Evolutionary conservation across 176 grass and related monocot genomes (phyloP), one percentile per base, ranked within the genome.

Genomic region (Hyparrhenia diplandra): DNA sequence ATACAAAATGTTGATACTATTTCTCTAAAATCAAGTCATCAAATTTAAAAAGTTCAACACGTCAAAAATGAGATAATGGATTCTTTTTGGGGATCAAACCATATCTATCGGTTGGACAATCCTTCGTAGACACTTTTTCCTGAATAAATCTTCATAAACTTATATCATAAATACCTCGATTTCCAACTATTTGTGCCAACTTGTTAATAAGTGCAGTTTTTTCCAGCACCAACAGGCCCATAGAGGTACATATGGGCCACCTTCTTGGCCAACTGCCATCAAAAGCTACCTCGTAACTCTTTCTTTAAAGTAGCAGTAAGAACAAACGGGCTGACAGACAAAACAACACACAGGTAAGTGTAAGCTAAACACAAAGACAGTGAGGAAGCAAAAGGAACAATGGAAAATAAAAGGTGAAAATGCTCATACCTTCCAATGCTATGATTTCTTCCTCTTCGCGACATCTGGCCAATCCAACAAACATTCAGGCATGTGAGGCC

Each of bases 191-290:
- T 20, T 82, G 80, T 52, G 95, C 87, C 47, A 94, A 69, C 72
- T 85, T 84, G 69, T 98, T 91, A 54, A 98, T 93, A 59, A 98
- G 85, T 64, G 92, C 86, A 82, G 92, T 94, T 87, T 98, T n/a
- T 98, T 59, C 95, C 95, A 76, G 86, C 75, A 66, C 95, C 95
- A 80, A 94, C 88, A 79, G 95, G 92, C 30, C 95, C 95, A 79
- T 94, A 88, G 34, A 98, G 81, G 92, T 64, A 94, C 67, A 18
- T n/a, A n/a, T n/a, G n/a, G 95, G 90, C 92, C 92, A 98, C n/a
- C 59, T 85, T 94, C 84, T n/a, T 98, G 92, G 69, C 82, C 81
- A 81, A 93, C 86, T 66, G 90, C 86, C 90, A 98, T 92, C 36
- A 79, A 42, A n/a, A 84, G 88, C 76, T 80, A 98, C 82, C 82